Percentiles rank a stretch among this genome's conserved stretches.
phyloP scores from a whole-genome alignment of 768 basidiomycete genomes.

The Auriscalpium microsporum region DNA sequence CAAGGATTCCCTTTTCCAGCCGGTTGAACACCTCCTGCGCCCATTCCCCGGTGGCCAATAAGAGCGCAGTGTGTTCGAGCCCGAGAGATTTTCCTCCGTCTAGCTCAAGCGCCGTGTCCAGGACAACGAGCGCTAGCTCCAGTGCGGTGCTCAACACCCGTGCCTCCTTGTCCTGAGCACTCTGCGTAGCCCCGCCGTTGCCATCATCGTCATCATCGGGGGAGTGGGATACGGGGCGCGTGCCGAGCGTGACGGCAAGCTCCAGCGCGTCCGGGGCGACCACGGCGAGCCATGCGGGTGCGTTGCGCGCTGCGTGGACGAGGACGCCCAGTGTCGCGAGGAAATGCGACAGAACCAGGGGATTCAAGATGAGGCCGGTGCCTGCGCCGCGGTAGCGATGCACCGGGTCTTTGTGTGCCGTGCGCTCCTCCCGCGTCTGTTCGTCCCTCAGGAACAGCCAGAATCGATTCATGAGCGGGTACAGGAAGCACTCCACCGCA shows the following conservation, averaged over 20 bases:
- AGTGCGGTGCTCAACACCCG: conserved; percentile 66
- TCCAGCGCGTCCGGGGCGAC: conserved; percentile 79
- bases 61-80: conserved; percentile 63
- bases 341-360: conserved; percentile 68
- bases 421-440: conserved; percentile 65
- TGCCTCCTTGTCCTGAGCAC: conserved; percentile 46
- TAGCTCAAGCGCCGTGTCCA: conserved; percentile 67
- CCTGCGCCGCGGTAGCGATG: conserved; percentile 63
- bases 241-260: conserved; percentile 73
- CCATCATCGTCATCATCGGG: conserved; percentile 24
- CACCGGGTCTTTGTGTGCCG: conserved; percentile 44
- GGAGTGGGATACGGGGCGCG: conserved; percentile 44
- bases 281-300: conserved; percentile 71
- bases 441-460: conserved; percentile 90
- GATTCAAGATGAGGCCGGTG: conserved; percentile 74
- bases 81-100: conserved; percentile 72
- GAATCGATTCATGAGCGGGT: conserved; percentile 88
- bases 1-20: conserved; percentile 55
- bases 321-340: conserved; percentile 71
- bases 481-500: conserved; percentile 82
- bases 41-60: conserved; percentile 78
- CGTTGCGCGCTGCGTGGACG: conserved; percentile 74
- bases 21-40: conserved; percentile 54
- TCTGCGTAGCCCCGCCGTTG: conserved; percentile 8
- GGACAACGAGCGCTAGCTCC: conserved; percentile 66